Evolutionary conservation across 768 basidiomycete species (phyloP), one percentile per base, ranked within the genome.

Genomic region (Trametes gibbosa): DNA sequence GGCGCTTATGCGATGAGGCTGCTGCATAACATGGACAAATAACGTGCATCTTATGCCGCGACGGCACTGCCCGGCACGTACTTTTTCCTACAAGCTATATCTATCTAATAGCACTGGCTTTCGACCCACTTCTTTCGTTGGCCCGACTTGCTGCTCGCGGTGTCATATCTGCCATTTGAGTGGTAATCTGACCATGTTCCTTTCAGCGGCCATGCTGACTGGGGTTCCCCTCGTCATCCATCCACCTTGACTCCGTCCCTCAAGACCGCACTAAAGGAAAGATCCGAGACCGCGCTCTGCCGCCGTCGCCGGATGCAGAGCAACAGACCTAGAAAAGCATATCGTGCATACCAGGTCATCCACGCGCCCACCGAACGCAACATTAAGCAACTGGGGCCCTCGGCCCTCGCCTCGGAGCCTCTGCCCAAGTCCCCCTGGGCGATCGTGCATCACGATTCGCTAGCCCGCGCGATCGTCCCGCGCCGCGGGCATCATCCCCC

Each of bases 1-100:
- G 37, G 37, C 37, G 34, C 25, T 14, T 49, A 42, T 21, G 37
- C 47, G 59, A 50, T 45, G 53, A 62, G 35, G 58, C 55, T 53
- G 14, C 56, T 57, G 54, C 35, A 53, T 43, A 63, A 63, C 55
- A 63, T 5, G 47, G 29, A 37, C 63, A 61, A 64, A 64, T 42
- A 64, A 57, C 43, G 37, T 32, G 55, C 58, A 39, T 53, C 53
- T 49, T 50, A 53, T 52, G 58, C 27, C 42, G 42, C 12, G 5
- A 45, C 50, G 41, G 47, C 49, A 9, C 14, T 24, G 17, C 17
- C 3, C 37, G 37, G 13, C 37, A 39, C 10, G 5, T 14, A 39
- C 7, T 13, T 39, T 6, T 9, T 23, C 13, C 43, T 23, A 45
- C 43, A 45, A 14, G 4, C 4, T 24, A 23, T 23, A 10, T 5